Evolutionary conservation across 129 eudicot species (phyloP).

Genomic region (Lactuca sativa): DNA sequence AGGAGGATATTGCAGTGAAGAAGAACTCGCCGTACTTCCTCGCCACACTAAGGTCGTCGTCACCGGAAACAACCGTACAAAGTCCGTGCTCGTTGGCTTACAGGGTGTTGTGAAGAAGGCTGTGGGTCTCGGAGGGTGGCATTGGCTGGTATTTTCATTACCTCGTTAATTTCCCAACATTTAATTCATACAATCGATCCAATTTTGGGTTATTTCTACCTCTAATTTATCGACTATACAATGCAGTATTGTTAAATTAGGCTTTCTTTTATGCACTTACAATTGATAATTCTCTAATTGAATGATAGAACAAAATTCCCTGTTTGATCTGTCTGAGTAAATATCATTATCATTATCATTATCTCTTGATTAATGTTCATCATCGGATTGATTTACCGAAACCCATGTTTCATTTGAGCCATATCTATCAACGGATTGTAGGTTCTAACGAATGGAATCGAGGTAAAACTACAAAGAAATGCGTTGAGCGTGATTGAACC

Average conservation of each 20-base stretch:
- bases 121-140: conserved; percentile 89
- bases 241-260: not conserved
- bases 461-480: conserved; percentile 76
- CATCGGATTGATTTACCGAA: not conserved
- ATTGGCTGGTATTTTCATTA: conserved; percentile 65
- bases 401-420: not conserved
- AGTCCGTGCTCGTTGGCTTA: conserved; percentile 39
- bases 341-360: no score
- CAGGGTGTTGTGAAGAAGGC: conserved; percentile 78
- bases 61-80: conserved; percentile 67
- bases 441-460: conserved; percentile 81
- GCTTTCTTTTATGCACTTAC: not conserved
- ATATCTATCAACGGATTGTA: conserved; percentile 13
- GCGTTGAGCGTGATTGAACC: conserved; percentile 72
- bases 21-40: conserved; percentile 64
- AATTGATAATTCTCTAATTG: not conserved
- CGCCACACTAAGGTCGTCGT: conserved; percentile 70
- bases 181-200: not conserved
- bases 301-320: not conserved
- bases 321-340: not conserved
- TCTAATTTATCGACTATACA: not conserved
- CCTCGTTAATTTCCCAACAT: not conserved
- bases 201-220: not conserved
- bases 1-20: conserved; percentile 39
- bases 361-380: no score